Conservation (phyloP, 83 land plant genomes). For the Picea engelmannii region DNA sequence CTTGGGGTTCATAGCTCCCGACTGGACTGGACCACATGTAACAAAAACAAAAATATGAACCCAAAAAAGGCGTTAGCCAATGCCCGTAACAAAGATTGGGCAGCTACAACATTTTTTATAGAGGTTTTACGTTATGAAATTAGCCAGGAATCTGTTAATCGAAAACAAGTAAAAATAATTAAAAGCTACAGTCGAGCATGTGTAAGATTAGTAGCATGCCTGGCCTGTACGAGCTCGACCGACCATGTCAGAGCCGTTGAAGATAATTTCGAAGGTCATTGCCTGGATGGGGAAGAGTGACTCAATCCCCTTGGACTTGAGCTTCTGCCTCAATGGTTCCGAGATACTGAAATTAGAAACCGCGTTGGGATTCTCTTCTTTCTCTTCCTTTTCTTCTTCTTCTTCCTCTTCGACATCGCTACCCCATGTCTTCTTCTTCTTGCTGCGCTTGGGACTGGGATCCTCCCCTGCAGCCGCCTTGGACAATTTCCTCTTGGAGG, state of each 20-base stretch:
- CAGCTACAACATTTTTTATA: background rate
- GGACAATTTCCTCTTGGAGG: conserved; percentile 22
- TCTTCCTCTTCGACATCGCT: conserved; percentile 29
- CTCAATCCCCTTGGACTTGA: conserved; percentile 84
- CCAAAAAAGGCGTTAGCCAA: too few species aligned
- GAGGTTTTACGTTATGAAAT: background rate
- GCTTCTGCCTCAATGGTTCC: conserved; percentile 50
- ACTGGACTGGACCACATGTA: too few species aligned
- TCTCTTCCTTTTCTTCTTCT: conserved; percentile 32
- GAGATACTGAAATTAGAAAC: conserved; percentile 81
- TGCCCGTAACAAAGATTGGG: too few species aligned
- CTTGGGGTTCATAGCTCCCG: too few species aligned
- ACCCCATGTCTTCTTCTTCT: conserved; percentile 33
- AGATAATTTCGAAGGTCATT: conserved; percentile 75
- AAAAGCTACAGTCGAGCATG: background rate
- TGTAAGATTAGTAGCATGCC: conserved; percentile 33
- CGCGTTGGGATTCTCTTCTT: conserved; percentile 61
- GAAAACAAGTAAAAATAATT: background rate
- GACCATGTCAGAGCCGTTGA: conserved; percentile 86
- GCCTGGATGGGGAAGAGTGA: conserved; percentile 95
- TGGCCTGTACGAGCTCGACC: conserved; percentile 99
- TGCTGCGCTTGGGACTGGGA: conserved; percentile 40
- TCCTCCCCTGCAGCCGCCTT: conserved; percentile 45
- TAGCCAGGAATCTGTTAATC: background rate
- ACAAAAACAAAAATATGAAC: too few species aligned